phyloP scores from a whole-genome alignment of 2,329 filamentous ascomycete species.

The Tetracladium maxilliforme region DNA sequence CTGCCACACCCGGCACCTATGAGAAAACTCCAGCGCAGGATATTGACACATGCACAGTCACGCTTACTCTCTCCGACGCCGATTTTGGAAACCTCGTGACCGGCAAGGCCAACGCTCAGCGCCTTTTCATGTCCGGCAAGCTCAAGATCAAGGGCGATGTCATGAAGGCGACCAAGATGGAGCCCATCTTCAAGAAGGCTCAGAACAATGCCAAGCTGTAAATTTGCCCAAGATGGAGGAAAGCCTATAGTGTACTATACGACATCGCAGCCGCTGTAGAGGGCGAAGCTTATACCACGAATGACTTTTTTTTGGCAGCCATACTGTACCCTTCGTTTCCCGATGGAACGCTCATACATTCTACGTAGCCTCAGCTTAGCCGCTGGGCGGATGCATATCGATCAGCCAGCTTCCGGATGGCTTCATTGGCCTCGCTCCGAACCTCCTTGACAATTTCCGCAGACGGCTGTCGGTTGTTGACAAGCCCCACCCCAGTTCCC shows the following conservation, averaged over 20 bases:
- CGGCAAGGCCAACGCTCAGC: conserved; percentile 89
- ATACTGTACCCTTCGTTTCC: too few species aligned
- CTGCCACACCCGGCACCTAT: not conserved
- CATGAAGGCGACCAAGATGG: conserved; percentile 97
- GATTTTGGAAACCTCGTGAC: conserved; percentile 74
- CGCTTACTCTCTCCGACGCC: conserved; percentile 67
- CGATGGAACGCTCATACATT: too few species aligned
- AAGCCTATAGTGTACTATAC: too few species aligned
- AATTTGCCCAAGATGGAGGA: conserved; percentile 14
- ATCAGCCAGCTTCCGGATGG: too few species aligned
- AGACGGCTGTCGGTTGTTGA: conserved; percentile 5
- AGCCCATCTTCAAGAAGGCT: conserved; percentile 81
- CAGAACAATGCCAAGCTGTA: conserved; percentile 75
- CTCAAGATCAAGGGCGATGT: conserved; percentile 96
- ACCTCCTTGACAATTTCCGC: conserved; percentile 7
- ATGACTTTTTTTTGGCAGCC: too few species aligned
- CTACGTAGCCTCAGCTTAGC: too few species aligned
- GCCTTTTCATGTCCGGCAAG: conserved; percentile 95
- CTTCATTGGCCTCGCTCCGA: conserved; percentile 1
- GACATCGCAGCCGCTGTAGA: too few species aligned
- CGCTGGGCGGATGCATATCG: too few species aligned
- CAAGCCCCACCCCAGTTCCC: conserved; percentile 7
- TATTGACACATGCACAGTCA: conserved; percentile 39
- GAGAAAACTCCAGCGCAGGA: not conserved
- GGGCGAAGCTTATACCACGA: too few species aligned